Conservation (phyloP, 2,329 filamentous ascomycete genomes). For the Neonectria ditissima region DNA sequence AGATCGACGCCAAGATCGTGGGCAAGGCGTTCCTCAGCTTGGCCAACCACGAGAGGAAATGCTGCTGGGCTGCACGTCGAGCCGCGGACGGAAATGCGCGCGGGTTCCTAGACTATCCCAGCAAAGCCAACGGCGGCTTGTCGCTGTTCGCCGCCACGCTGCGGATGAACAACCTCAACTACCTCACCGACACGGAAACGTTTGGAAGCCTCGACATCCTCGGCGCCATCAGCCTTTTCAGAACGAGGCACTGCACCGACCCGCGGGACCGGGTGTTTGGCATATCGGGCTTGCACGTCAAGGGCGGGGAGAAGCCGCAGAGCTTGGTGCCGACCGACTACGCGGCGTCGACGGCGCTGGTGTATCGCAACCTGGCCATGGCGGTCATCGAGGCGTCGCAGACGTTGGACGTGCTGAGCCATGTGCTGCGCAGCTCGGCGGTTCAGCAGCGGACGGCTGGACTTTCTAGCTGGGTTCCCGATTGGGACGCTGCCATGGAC, state of each 20-base stretch:
- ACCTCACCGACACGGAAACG: neutral
- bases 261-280: slow-evolving; percentile 24
- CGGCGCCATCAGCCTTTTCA: slow-evolving; percentile 15
- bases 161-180: slow-evolving; percentile 12
- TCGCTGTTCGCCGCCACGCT: slow-evolving; percentile 21
- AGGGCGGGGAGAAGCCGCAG: neutral
- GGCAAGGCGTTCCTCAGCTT: slow-evolving; percentile 1
- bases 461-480: slow-evolving; percentile 21
- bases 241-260: slow-evolving; percentile 17
- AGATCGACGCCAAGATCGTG: slow-evolving; percentile 3
- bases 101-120: slow-evolving; percentile 15
- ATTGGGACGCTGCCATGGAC: slow-evolving; percentile 22
- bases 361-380: slow-evolving; percentile 1
- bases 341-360: neutral
- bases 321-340: slow-evolving; percentile 7
- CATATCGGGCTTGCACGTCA: slow-evolving; percentile 1
- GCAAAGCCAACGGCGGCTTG: slow-evolving; percentile 10
- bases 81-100: slow-evolving; percentile 10
- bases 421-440: slow-evolving; percentile 9
- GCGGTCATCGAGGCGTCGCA: neutral
- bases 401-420: slow-evolving; percentile 15
- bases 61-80: slow-evolving; percentile 23
- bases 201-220: neutral
- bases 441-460: neutral
- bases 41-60: slow-evolving; percentile 14